Evolutionary conservation across 2,329 filamentous ascomycete species (phyloP).

Genomic region (Colletotrichum tropicale): DNA sequence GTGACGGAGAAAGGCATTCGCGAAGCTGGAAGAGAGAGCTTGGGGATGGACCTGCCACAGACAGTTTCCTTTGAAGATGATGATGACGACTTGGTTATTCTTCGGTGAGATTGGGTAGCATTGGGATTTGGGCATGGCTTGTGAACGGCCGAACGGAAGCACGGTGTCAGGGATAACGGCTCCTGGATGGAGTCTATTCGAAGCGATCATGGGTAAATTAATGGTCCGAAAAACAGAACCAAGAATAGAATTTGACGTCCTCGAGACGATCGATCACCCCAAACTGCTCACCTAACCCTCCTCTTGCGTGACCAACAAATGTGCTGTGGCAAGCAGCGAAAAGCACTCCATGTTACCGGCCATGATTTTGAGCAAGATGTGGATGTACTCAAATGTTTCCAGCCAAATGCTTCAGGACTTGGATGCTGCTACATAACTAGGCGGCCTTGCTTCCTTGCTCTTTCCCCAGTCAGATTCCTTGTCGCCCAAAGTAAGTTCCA

Average conservation of each 20-base stretch:
- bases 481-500: conserved; percentile 58
- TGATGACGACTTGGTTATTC: conserved; percentile 56
- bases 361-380: background rate
- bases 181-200: conserved; percentile 1
- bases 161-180: background rate
- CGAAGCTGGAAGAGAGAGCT: conserved; percentile 76
- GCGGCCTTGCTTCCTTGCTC: conserved; percentile 51
- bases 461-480: conserved; percentile 61
- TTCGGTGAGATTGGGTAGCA: conserved; percentile 24
- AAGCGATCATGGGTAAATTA: background rate
- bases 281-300: background rate
- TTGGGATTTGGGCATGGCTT: background rate
- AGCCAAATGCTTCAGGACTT: background rate
- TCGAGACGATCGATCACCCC: background rate
- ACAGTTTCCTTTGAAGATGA: conserved; percentile 35
- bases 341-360: background rate
- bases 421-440: conserved; percentile 36
- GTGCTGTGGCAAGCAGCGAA: background rate
- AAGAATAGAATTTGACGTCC: background rate
- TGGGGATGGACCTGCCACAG: conserved; percentile 56
- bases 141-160: background rate
- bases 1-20: conserved; percentile 78
- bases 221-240: background rate
- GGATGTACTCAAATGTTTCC: background rate
- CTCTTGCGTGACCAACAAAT: background rate